Evolutionary conservation across 768 basidiomycete genomes (phyloP).

Genomic region (Astraeus odoratus): DNA sequence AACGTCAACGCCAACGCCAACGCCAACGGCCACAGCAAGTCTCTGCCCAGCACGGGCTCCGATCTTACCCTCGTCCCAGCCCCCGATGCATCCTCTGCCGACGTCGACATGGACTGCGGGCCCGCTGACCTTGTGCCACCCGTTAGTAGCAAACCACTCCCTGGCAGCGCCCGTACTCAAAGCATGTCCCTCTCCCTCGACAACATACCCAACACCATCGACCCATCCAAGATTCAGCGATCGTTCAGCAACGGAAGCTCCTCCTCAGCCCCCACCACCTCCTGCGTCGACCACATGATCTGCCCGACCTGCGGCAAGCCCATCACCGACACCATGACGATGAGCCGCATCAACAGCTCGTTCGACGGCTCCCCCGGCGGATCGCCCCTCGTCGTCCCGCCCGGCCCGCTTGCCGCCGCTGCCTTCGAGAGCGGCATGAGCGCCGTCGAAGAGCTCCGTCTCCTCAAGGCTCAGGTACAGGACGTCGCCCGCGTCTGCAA

Average conservation of each 20-base stretch:
- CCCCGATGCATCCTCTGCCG: slow-evolving; percentile 3
- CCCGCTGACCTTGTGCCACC: slow-evolving; percentile 19
- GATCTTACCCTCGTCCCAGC: slow-evolving; percentile 12
- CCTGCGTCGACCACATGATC: slow-evolving; percentile 32
- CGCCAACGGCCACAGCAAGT: slow-evolving; percentile 10
- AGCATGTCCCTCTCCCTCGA: slow-evolving; percentile 49
- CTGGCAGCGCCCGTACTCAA: slow-evolving; percentile 25
- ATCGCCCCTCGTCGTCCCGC: slow-evolving; percentile 41
- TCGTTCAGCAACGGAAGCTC: slow-evolving; percentile 26
- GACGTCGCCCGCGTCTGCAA: slow-evolving; percentile 76
- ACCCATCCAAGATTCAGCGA: slow-evolving; percentile 27
- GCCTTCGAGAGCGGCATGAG: slow-evolving; percentile 56
- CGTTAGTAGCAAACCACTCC: slow-evolving; percentile 13
- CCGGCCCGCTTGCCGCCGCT: slow-evolving; percentile 50
- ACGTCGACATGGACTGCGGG: slow-evolving; percentile 26
- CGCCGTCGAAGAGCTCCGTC: slow-evolving; percentile 68
- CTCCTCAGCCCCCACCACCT: slow-evolving; percentile 40
- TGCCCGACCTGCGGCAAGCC: slow-evolving; percentile 54
- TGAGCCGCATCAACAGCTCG: slow-evolving; percentile 21
- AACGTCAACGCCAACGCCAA: slow-evolving; percentile 14
- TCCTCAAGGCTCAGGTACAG: slow-evolving; percentile 82
- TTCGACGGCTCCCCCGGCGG: slow-evolving; percentile 25
- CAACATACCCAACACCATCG: slow-evolving; percentile 35
- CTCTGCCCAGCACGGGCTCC: slow-evolving; percentile 5
- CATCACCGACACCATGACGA: slow-evolving; percentile 38